These are phyloP conservation scores for Astragalus glycyphyllos DNA, from an alignment of 306 rosid species.

Conservation along the genomic window DNA sequence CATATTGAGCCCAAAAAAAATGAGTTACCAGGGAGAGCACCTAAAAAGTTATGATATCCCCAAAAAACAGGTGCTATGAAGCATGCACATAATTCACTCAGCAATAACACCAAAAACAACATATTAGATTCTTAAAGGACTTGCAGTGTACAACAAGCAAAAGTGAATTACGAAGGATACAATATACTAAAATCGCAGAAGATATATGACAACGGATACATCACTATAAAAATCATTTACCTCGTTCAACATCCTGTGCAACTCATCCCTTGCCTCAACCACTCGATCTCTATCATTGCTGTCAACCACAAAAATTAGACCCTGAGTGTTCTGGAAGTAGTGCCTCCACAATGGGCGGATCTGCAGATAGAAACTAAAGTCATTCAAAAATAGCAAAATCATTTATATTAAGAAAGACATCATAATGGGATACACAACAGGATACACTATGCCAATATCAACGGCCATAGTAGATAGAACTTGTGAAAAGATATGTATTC, in stretches of 20 bases:
- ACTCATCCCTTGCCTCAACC: conserved; percentile 97
- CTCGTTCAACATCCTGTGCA: conserved; percentile 99
- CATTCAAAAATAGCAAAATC: conserved; percentile 19
- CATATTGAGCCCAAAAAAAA: too few relatives aligned
- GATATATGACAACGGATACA: conserved; percentile 11
- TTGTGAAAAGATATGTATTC: neutral
- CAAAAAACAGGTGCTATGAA: neutral
- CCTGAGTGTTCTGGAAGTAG: conserved; percentile 99
- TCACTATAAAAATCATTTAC: conserved; percentile 44
- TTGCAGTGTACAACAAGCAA: neutral
- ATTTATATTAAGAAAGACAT: conserved; percentile 7
- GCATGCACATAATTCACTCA: neutral
- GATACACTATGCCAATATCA: conserved; percentile 10
- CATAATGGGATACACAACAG: conserved; percentile 22
- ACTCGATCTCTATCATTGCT: conserved; percentile 96
- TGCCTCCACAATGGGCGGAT: conserved; percentile 99
- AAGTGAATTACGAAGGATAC: conserved; percentile 12
- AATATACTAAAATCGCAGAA: conserved; percentile 16
- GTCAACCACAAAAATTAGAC: conserved; percentile 97
- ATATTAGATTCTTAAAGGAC: neutral
- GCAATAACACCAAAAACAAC: neutral
- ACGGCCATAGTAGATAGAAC: conserved; percentile 9
- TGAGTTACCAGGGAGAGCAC: neutral
- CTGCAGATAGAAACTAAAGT: conserved; percentile 49
- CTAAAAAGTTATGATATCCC: neutral